Evolutionary conservation across 2,329 filamentous ascomycete species (phyloP).

Genomic region (Alternaria gansuensis): DNA sequence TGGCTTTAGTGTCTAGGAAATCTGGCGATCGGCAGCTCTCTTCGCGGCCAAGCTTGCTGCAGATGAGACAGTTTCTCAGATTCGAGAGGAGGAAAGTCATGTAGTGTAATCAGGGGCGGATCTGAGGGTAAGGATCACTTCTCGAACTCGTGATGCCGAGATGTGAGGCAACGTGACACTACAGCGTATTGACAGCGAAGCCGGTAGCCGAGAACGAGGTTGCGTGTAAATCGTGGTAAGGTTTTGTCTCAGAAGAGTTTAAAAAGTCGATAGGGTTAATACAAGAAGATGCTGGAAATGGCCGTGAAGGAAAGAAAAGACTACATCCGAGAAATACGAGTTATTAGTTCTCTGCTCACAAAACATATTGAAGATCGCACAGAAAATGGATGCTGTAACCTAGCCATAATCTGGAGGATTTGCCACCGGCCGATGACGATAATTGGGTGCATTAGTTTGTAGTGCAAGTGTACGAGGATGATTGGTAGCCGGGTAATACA

Average conservation of each 20-base stretch:
- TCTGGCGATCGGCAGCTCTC: constrained; percentile 21
- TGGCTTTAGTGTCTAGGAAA: constrained; percentile 4
- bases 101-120: constrained; percentile 33
- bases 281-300: not conserved
- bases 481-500: constrained; percentile 21
- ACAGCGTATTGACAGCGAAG: constrained; percentile 27
- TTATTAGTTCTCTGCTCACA: not conserved
- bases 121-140: constrained; percentile 31
- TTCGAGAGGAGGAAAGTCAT: constrained; percentile 31
- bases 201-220: constrained; percentile 16
- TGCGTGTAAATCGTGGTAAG: constrained; percentile 1
- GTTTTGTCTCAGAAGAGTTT: not conserved
- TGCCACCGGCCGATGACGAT: constrained; percentile 18
- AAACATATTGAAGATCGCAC: constrained; percentile 6
- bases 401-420: constrained; percentile 10
- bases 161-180: constrained; percentile 35
- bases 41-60: constrained; percentile 28
- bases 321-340: constrained; percentile 1
- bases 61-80: constrained; percentile 25
- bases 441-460: constrained; percentile 16
- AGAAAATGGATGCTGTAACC: not conserved
- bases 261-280: not conserved
- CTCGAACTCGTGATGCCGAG: constrained; percentile 29
- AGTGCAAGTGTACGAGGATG: constrained; percentile 17
- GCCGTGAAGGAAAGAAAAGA: constrained; percentile 1